These are phyloP conservation scores for Saccharomyces pastorianus DNA, from an alignment of 1,139 yeast species.

Conservation along the genomic window DNA sequence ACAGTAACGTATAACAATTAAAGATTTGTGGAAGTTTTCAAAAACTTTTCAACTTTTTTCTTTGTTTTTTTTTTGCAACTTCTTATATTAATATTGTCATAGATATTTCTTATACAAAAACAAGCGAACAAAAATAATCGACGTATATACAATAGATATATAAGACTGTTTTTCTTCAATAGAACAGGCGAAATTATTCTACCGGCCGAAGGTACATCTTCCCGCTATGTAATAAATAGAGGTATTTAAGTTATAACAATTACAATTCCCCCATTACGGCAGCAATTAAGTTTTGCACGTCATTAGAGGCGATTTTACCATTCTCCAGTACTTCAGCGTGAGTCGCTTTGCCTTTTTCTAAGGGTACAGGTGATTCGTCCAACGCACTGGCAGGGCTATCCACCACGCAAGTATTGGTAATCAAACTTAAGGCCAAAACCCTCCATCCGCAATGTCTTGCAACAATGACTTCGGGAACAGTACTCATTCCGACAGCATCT, in stretches of 20 bases:
- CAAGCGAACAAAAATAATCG: not conserved
- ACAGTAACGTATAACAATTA: not conserved
- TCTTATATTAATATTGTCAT: not conserved
- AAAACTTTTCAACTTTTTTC: not conserved
- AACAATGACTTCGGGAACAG: slow-evolving; percentile 89
- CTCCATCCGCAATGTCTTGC: slow-evolving; percentile 82
- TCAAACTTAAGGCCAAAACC: slow-evolving; percentile 76
- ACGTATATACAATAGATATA: not conserved
- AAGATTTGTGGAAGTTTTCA: not conserved
- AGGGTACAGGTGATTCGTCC: slow-evolving; percentile 44
- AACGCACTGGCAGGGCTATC: slow-evolving; percentile 71
- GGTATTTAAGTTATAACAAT: not conserved
- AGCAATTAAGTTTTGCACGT: slow-evolving; percentile 64
- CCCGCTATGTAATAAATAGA: not conserved
- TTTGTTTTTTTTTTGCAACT: not conserved
- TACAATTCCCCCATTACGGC: slow-evolving; percentile 46
- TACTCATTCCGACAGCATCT: slow-evolving; percentile 96
- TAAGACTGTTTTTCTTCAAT: not conserved
- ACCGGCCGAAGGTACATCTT: not conserved
- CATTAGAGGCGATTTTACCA: slow-evolving; percentile 72
- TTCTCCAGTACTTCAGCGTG: slow-evolving; percentile 84
- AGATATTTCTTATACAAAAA: not conserved
- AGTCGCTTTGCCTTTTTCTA: slow-evolving; percentile 74
- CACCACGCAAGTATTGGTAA: slow-evolving; percentile 75
- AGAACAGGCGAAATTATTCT: not conserved